Base-by-base conservation (phyloP, 1,139 yeast species). In the Arxiozyma bovina region DNA sequence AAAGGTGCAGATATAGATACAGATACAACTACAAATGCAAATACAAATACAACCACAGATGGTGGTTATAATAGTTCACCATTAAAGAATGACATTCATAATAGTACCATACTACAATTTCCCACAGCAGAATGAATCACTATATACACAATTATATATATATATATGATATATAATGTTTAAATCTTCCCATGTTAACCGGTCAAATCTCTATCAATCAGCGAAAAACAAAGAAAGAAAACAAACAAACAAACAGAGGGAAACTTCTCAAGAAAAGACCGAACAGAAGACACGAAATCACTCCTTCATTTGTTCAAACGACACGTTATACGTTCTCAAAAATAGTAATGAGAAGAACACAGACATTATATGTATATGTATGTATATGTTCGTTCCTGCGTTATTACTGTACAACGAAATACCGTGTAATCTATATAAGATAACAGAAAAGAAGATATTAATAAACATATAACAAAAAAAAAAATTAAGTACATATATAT, bases 61-160 rank as follows among this genome's bases (percentile, higher is more conserved):
- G 30, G 11, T 27, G 30, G 5, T 27, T 27, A 25, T 17, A 27
- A 42, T 3, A 25, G 46, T 30, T 45, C 48, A 9, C 48, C 48
- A 12, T 9, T 45, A 18, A n/a, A 27, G 4, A 45, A 44, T n/a
- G 47, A 44, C 6, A 30, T 34, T 25, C 47, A 45, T 45, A 45
- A 48, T 20, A 42, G 45, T 27, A 48, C 50, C 3, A 48, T 43
- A 18, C 22, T 48, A n/a, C 40, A 48, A 27, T 48, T 48, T 6
- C 50, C 50, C 2, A 48, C 50, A 6, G 50, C 46, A 23, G 44
- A 40, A 23, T 40, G 25, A 48, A 27, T 27, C 9, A 27, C 42
- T 22, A 40, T 40, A 21, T 47, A 23, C 27, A 23, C 27, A 23
- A 23, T 4, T 23, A 23, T 23, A 27, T 7, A 27, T 27, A 20